A percentile compares a stretch with the other conserved stretches of the same genome.
Conservation (phyloP, 331 rosid species). For the Stylosanthes scabra region DNA sequence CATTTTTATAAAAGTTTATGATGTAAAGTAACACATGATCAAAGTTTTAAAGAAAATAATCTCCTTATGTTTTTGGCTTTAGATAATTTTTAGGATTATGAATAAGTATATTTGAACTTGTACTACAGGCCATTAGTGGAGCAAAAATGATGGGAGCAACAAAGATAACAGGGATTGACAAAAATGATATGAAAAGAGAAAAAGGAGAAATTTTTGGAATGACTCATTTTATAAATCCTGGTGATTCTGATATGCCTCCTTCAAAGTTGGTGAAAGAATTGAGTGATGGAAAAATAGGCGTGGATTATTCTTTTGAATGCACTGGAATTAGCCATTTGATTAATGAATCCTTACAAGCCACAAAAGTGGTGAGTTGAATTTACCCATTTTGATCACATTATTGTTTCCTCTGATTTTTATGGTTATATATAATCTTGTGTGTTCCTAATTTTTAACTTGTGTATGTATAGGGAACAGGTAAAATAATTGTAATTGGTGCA, state of each 20-base stretch:
- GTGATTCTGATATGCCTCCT: not conserved
- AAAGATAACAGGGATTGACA: not conserved
- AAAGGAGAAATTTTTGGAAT: not conserved
- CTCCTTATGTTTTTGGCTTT: no score
- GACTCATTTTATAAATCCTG: not conserved
- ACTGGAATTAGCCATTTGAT: not conserved
- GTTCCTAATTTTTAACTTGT: not conserved
- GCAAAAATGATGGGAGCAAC: not conserved
- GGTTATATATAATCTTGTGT: not conserved
- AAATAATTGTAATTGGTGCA: not conserved
- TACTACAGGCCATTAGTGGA: not conserved
- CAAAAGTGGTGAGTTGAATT: not conserved
- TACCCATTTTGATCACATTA: not conserved
- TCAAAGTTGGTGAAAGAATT: not conserved
- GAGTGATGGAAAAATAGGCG: not conserved
- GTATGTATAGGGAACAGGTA: not conserved
- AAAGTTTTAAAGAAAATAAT: no score
- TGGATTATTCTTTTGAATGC: conserved; percentile 2
- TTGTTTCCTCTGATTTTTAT: no score
- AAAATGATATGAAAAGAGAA: not conserved
- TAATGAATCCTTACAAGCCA: not conserved
- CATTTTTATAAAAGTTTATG: no score
- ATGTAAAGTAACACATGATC: no score
- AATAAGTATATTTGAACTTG: not conserved
- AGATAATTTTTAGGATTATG: no score